Base-by-base conservation (phyloP, 1,284 basidiomycete species). In the Hemileia vastatrix region DNA sequence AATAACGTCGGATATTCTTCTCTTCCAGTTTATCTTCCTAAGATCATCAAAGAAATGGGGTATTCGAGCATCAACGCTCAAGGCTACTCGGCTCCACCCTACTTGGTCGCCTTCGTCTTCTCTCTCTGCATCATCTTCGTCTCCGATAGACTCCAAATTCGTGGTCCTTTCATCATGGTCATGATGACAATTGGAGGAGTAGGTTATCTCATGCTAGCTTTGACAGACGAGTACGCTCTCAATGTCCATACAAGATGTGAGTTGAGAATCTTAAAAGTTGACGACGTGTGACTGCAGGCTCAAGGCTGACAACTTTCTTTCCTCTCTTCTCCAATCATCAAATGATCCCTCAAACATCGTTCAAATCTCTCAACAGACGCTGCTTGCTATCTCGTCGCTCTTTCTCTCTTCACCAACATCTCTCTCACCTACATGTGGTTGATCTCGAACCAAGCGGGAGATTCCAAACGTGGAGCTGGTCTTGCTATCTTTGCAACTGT, bases 1-100 rank as follows among this genome's bases (percentile, higher is more conserved):
- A 65, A 67, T 56, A 75, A 75, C 57, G 71, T 74, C 44, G 67
- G 67, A 1, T 73, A 71, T 50, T 68, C 67, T 15, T 57, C 57
- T 11, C 64, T 75, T 4, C 71, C 73, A 13, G 71, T 75, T 53
- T 75, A 72, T 67, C 54, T 69, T 2, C 73, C 73, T 1, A 72
- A 69, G 23, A 67, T 75, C 21, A 54, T 75, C 6, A 32, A 66
- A 3, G 66, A 70, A 27, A 69, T 72, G 67, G 73, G 73, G 0
- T 73, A 68, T 57, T 40, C 63, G 13, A 61, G 57, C 1, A 59
- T 66, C 49, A 63, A 59, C 15, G 65, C 65, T 0, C 65, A 66
- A 52, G 65, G 65, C 6, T 55, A 64, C 13, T 56, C 57, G 4
- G 65, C 65, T 1, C 65, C 65, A 15, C 65, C 65, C 1, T 56